A percentile compares a stretch with the other conserved stretches of the same genome.
These are phyloP conservation scores for Neurospora pannonica DNA, from an alignment of 495 filamentous ascomycete genomes.

Conservation along the genomic window DNA sequence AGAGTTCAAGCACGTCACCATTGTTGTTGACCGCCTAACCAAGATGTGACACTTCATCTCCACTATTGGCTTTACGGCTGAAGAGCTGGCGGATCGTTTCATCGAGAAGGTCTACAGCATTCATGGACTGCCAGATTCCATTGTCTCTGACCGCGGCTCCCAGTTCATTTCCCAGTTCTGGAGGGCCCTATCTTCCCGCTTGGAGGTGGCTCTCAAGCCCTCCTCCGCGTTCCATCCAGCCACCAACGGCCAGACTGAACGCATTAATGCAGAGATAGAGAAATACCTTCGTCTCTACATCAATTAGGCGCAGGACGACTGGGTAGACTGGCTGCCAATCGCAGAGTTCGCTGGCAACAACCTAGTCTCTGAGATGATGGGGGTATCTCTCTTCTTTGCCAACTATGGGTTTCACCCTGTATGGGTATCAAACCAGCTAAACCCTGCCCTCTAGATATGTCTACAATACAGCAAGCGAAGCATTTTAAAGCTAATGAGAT, in stretches of 20 bases:
- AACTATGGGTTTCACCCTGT: too few relatives aligned
- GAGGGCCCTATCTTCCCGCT: too few relatives aligned
- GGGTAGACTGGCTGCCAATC: neutral
- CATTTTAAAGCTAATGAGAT: too few relatives aligned
- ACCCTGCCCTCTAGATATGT: too few relatives aligned
- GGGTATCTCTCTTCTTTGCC: too few relatives aligned
- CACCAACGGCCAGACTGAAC: neutral
- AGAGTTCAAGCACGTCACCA: neutral
- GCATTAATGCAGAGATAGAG: neutral
- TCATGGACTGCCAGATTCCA: neutral
- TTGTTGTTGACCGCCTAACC: neutral
- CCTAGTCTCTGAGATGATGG: too few relatives aligned
- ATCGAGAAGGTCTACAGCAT: neutral
- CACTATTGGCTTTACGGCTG: fast-evolving
- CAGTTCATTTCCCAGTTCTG: too few relatives aligned
- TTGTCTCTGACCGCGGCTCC: too few relatives aligned
- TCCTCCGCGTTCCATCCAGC: neutral
- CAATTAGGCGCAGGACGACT: neutral
- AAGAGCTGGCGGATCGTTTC: neutral
- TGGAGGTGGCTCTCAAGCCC: neutral
- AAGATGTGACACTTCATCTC: neutral
- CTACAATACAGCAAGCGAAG: too few relatives aligned
- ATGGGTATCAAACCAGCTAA: too few relatives aligned
- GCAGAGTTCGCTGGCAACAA: too few relatives aligned
- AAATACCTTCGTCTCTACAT: neutral